Percentiles rank a stretch among this genome's conserved stretches.
phyloP scores from a whole-genome alignment of 257 asterid genomes.

The Solanum medicagineum region DNA sequence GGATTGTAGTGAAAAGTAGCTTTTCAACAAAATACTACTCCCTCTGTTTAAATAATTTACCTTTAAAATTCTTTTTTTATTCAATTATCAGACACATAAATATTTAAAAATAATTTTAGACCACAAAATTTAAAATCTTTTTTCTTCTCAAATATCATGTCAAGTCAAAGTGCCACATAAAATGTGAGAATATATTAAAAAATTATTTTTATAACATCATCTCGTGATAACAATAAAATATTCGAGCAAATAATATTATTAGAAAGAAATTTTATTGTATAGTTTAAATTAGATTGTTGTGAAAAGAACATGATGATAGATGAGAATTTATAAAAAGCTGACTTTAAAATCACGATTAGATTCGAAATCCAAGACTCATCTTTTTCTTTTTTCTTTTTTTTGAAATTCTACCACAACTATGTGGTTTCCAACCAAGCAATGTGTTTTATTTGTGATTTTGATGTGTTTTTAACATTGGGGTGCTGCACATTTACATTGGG shows the following conservation, averaged over 20 bases:
- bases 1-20: not conserved
- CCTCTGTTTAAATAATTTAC: no score
- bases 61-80: no score
- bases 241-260: not conserved
- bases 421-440: not conserved
- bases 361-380: not conserved
- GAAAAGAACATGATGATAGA: not conserved
- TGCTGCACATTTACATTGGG: not conserved
- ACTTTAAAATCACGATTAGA: not conserved
- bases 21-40: not conserved
- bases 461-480: no score
- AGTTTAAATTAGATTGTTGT: not conserved
- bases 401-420: not conserved
- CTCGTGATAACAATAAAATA: no score
- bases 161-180: no score
- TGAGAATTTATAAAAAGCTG: no score
- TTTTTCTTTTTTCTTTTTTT: accelerated
- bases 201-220: no score
- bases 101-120: no score
- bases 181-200: no score
- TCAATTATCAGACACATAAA: no score
- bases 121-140: no score
- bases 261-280: not conserved
- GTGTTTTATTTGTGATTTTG: not conserved
- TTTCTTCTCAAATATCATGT: no score